Evolutionary conservation across 306 rosid species (phyloP).

Genomic region (Cyamopsis tetragonoloba): DNA sequence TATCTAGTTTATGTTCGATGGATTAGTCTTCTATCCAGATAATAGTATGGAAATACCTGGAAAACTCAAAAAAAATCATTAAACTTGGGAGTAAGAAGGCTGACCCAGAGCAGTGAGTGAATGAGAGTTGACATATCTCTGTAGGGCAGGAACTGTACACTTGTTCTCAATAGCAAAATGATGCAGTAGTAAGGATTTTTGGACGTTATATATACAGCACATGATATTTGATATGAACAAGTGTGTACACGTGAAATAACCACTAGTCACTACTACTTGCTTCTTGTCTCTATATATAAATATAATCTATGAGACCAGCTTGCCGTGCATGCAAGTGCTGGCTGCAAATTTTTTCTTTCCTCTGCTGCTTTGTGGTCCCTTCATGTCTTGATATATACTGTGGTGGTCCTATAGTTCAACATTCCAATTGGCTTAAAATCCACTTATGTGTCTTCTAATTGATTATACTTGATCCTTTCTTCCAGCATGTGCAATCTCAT

Average conservation of each 20-base stretch:
- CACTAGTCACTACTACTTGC: conserved; percentile 17
- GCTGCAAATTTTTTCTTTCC: conserved; percentile 17
- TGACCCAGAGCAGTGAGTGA: neutral
- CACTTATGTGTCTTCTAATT: conserved; percentile 5
- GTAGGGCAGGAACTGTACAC: neutral
- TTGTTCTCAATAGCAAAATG: neutral
- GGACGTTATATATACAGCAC: neutral
- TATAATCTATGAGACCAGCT: conserved; percentile 7
- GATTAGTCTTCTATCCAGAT: too few relatives aligned
- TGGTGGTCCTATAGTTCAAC: conserved; percentile 38
- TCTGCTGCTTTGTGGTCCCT: conserved; percentile 27
- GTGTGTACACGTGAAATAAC: conserved; percentile 19
- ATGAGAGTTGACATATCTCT: conserved; percentile 10
- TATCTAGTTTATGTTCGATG: too few relatives aligned
- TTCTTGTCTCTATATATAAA: conserved; percentile 28
- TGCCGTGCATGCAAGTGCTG: conserved; percentile 30
- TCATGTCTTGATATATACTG: conserved; percentile 19
- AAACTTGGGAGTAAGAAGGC: neutral
- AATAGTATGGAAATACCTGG: too few relatives aligned
- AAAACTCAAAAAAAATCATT: too few relatives aligned
- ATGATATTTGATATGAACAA: conserved; percentile 10
- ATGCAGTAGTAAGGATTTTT: neutral
- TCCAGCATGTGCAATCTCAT: conserved; percentile 24
- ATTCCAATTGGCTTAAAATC: conserved; percentile 5
- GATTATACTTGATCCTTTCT: conserved; percentile 11